phyloP scores from a whole-genome alignment of 1,284 basidiomycete genomes.

The Gastroboletus turbinatus region DNA sequence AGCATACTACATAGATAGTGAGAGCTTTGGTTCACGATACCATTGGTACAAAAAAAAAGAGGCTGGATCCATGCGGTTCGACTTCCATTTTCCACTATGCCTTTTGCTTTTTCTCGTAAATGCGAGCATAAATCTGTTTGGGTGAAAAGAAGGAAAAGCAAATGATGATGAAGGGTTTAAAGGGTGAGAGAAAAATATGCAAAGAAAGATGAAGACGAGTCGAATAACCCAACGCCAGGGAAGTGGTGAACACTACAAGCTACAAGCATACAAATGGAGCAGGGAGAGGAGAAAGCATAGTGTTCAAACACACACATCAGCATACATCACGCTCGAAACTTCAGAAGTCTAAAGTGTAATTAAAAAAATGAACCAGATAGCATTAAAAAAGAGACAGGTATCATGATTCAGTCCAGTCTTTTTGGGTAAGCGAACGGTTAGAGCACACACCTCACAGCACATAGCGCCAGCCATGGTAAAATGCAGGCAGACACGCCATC shows the following conservation, averaged over 20 bases:
- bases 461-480: constrained; percentile 10
- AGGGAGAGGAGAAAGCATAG: constrained; percentile 16
- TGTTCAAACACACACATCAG: constrained; percentile 24
- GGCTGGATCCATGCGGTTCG: constrained; percentile 11
- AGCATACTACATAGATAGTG: not conserved
- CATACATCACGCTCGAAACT: constrained; percentile 25
- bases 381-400: constrained; percentile 4
- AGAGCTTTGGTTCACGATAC: not conserved
- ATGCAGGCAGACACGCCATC: constrained; percentile 10
- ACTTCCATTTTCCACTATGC: constrained; percentile 19
- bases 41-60: constrained; percentile 5
- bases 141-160: not conserved
- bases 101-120: constrained; percentile 13
- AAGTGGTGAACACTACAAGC: constrained; percentile 21
- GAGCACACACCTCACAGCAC: constrained; percentile 32
- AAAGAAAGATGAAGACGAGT: constrained; percentile 6
- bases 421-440: not conserved
- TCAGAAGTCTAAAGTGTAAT: constrained; percentile 14
- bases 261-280: constrained; percentile 30
- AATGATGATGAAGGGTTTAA: constrained; percentile 1
- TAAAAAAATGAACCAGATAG: constrained; percentile 10
- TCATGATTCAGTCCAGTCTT: constrained; percentile 26
- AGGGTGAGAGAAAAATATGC: not conserved
- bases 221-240: constrained; percentile 1
- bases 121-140: constrained; percentile 15